phyloP scores from a whole-genome alignment of 2,329 filamentous ascomycete species.

The Trichoderma semiorbis region DNA sequence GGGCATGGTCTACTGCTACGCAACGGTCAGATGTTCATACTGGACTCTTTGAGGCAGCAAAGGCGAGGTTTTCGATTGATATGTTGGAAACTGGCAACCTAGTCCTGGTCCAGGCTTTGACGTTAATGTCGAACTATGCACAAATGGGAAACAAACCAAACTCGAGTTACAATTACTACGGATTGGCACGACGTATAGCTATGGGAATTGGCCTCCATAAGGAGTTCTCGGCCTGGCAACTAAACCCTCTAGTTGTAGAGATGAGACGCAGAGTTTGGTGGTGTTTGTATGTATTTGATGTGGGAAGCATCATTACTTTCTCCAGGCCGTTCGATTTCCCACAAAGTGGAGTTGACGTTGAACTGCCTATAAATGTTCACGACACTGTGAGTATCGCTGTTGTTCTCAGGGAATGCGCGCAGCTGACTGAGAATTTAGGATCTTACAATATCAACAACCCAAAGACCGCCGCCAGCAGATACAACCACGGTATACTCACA shows the following conservation, averaged over 20 bases:
- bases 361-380: not conserved
- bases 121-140: constrained; percentile 38
- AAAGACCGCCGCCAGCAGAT: not conserved
- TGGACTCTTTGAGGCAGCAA: constrained; percentile 20
- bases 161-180: constrained; percentile 46
- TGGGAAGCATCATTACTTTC: constrained; percentile 46
- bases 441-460: not conserved
- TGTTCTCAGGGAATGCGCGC: not conserved
- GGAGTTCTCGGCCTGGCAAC: constrained; percentile 30
- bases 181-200: constrained; percentile 45
- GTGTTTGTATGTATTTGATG: constrained; percentile 43
- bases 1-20: not conserved
- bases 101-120: constrained; percentile 30
- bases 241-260: constrained; percentile 18
- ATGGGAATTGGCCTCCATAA: constrained; percentile 45
- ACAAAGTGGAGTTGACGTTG: not conserved
- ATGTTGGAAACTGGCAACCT: constrained; percentile 34
- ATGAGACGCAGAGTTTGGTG: constrained; percentile 42
- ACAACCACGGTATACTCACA: not conserved
- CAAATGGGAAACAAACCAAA: constrained; percentile 48
- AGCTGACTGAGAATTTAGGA: not conserved
- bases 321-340: not conserved
- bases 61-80: constrained; percentile 28
- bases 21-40: not conserved
- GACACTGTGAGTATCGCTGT: not conserved